Base-by-base conservation (phyloP, 306 rosid genomes). In the Quercus bicolor region DNA sequence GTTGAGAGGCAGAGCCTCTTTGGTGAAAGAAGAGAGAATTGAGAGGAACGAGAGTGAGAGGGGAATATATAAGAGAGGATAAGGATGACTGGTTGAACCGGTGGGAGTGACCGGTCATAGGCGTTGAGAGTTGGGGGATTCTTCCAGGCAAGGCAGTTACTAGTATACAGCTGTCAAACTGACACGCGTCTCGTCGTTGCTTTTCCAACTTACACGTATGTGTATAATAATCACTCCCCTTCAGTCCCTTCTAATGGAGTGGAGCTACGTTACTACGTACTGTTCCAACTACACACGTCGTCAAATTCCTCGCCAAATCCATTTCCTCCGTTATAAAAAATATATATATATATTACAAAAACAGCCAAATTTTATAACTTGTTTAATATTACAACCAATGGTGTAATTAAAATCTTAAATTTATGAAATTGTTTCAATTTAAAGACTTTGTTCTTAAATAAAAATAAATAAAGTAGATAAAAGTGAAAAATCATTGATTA, bases 141-240 rank as follows among this genome's bases (percentile, higher is more conserved):
- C 74, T 86, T 84, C 73, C 52, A 60, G 87, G 85, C 75, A 68
- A 85, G 83, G 87, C 86, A 87, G 96, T 87, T 84, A 86, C 82
- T 28, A 76, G 78, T 11, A 59, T 78, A 83, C 90, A 87, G 96
- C 90, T 89, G 89, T 86, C 79, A 84, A 70, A 78, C 52, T 4
- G 85, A 86, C 96, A 91, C 89, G 89, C 90, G 90, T 89, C 80
- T 5, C 76, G n/a, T 80, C 56, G 52, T 55, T 55, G 70, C 19
- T 16, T 76, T 59, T 62, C 48, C 59, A 78, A 56, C 75, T 66
- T 77, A 70, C 91, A 91, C 90, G 93, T 87, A 84, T 40, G 12
- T 40, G 2, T 40, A 40, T 40, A 40, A 40, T 60, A 82, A 64
- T 65, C 78, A 70, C 80, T 31, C 76, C 37, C 56, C 74, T 70